Conservation (phyloP, 106 monocot species). For the Phalaenopsis equestris region DNA sequence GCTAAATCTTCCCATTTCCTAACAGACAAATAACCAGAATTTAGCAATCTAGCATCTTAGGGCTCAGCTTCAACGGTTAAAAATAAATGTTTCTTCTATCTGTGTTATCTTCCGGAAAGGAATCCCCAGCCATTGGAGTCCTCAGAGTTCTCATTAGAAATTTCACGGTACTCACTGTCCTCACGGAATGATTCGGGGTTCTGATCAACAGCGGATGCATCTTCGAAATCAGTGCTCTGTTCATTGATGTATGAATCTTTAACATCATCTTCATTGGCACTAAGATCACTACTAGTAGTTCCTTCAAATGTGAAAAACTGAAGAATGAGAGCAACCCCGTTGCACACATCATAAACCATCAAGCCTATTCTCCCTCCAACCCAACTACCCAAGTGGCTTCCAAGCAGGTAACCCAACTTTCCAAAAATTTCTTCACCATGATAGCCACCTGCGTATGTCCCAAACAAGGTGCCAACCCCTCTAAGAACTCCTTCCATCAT, state of each 20-base stretch:
- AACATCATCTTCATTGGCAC: neutral
- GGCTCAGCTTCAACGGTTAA: neutral
- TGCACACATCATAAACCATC: slow-evolving; percentile 76
- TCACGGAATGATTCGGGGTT: slow-evolving; percentile 11
- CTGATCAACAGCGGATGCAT: slow-evolving; percentile 13
- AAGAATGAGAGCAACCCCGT: slow-evolving; percentile 40
- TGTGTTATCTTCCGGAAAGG: slow-evolving; percentile 11
- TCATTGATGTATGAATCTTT: neutral
- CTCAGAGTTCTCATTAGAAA: slow-evolving; percentile 16
- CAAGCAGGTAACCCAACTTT: slow-evolving; percentile 56
- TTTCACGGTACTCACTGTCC: slow-evolving; percentile 16
- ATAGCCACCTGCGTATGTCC: slow-evolving; percentile 60
- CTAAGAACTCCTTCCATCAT: slow-evolving; percentile 65
- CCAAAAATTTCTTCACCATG: slow-evolving; percentile 71
- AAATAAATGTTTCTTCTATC: neutral
- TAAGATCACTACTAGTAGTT: neutral
- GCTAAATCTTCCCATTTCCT: no score
- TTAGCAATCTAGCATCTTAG: no score
- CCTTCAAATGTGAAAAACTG: slow-evolving; percentile 24
- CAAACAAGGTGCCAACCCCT: slow-evolving; percentile 63
- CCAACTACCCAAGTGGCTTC: slow-evolving; percentile 88
- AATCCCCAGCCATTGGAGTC: slow-evolving; percentile 27
- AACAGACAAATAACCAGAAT: no score
- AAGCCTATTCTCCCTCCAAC: slow-evolving; percentile 73
- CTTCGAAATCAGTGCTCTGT: neutral